Conservation (phyloP, 805 yeast genomes). For the Monosporozyma aquatica region DNA sequence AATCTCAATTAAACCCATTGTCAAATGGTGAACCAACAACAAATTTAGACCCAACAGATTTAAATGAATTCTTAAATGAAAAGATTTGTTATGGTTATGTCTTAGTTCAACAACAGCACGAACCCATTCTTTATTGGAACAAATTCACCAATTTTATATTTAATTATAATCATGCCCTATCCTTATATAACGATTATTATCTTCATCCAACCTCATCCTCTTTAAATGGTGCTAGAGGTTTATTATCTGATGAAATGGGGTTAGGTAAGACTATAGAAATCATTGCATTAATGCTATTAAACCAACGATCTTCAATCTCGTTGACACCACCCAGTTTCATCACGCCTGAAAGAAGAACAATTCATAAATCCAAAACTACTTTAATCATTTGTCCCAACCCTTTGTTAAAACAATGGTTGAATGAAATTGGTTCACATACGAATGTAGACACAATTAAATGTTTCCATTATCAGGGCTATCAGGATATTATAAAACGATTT, state of each 20-base stretch:
- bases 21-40: neutral
- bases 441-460: conserved; percentile 39
- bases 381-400: conserved; percentile 81
- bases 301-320: conserved; percentile 39
- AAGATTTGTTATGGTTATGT: conserved; percentile 26
- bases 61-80: conserved; percentile 17
- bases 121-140: conserved; percentile 21
- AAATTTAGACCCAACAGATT: no score
- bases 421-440: conserved; percentile 47
- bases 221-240: conserved; percentile 36
- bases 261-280: conserved; percentile 90
- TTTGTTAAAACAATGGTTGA: conserved; percentile 77
- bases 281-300: conserved; percentile 51
- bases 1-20: neutral
- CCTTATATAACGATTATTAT: conserved; percentile 10
- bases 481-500: conserved; percentile 27
- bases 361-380: conserved; percentile 52
- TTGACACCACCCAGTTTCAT: conserved; percentile 3
- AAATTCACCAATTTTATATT: conserved; percentile 27
- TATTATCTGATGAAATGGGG: conserved; percentile 95
- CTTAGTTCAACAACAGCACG: conserved; percentile 5
- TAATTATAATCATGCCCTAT: conserved; percentile 12
- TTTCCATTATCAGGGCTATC: conserved; percentile 54
- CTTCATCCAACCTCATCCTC: conserved; percentile 1
- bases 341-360: conserved; percentile 14